phyloP scores from a whole-genome alignment of 2,329 filamentous ascomycete genomes.

The Tolypocladium album region DNA sequence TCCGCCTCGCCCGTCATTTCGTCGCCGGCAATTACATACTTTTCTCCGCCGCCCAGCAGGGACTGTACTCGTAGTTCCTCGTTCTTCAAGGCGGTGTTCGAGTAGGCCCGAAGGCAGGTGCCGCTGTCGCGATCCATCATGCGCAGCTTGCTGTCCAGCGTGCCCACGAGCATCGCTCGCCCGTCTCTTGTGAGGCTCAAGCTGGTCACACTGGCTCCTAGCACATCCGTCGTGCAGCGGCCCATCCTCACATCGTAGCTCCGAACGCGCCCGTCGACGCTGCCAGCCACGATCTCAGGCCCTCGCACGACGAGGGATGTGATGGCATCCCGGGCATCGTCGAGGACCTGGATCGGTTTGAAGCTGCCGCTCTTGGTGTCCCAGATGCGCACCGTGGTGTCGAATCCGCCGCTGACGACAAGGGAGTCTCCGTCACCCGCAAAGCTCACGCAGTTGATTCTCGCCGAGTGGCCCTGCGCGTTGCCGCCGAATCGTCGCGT shows the following conservation, averaged over 20 bases:
- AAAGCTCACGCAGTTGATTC: conserved; percentile 72
- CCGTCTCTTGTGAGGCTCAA: conserved; percentile 61
- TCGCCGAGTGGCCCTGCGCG: conserved; percentile 51
- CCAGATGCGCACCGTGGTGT: conserved; percentile 69
- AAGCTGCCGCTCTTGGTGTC: conserved; percentile 44
- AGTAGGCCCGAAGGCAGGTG: conserved; percentile 62
- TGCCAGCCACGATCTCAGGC: conserved; percentile 57
- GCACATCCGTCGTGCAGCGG: conserved; percentile 55
- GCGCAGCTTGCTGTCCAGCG: conserved; percentile 64
- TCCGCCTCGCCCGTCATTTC: conserved; percentile 38
- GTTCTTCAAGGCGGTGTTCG: conserved; percentile 47
- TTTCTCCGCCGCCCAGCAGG: conserved; percentile 64
- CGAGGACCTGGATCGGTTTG: conserved; percentile 61
- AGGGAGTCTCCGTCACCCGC: conserved; percentile 66
- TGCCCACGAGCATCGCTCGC: conserved; percentile 62
- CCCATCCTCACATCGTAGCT: conserved; percentile 78
- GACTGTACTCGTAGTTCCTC: conserved; percentile 64
- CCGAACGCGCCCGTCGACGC: conserved; percentile 75
- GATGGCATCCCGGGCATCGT: conserved; percentile 63
- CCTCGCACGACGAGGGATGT: conserved; percentile 36
- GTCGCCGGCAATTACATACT: conserved; percentile 69
- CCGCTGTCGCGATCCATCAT: conserved; percentile 74
- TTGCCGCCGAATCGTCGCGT: conserved; percentile 60
- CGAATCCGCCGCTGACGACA: conserved; percentile 63
- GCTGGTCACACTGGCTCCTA: conserved; percentile 65